Evolutionary conservation across 2,329 filamentous ascomycete species (phyloP), one percentile per base, ranked within the genome.

Genomic region (Fusarium mangiferae): DNA sequence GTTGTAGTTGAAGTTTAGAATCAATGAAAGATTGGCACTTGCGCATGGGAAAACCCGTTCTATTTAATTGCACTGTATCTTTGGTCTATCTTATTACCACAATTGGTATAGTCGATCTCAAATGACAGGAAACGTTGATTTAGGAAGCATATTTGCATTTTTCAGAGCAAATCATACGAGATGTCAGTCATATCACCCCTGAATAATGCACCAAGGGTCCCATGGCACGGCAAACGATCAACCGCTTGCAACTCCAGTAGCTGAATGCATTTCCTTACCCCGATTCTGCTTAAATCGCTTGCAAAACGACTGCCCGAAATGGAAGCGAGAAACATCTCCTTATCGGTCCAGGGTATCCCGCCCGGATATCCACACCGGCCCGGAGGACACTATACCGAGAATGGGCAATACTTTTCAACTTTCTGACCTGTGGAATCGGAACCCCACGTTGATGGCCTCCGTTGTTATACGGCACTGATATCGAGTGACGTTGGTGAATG

Each of bases 51-150:
- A 46, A 38, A 12, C 18, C 24, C 45, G 20, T 20, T 52, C 41
- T 59, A 66, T 44, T 57, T 71, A 72, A 68, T 57, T 59, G 24
- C 52, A 73, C 44, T 75, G 63, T 72, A 26, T 46, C 20, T 66
- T 73, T 74, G 72, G 66, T 69, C 72, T 74, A 74, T 75, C 72
- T 67, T 70, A 22, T 22, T 73, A n/a, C 72, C 45, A 8, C 0
- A n/a, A 58, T 33, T 1, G 72, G 72, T 20, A 63, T 73, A 38
- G 72, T 30, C 6, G 1, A 15, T 30, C 30, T 28, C 7, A 1
- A n/a, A 6, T 24, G 41, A 3, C 6, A 38, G 15, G 9, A 35
- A 30, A 17, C 20, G 20, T 55, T 14, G 7, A 41, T 51, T 39
- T 41, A n/a, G 46, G 57, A 24, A 44, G 24, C 49, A 42, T 22